Percentiles rank a stretch among this genome's conserved stretches.
Evolutionary conservation across 2,329 filamentous ascomycete species (phyloP).

Genomic region (Stachybotrys chartarum): DNA sequence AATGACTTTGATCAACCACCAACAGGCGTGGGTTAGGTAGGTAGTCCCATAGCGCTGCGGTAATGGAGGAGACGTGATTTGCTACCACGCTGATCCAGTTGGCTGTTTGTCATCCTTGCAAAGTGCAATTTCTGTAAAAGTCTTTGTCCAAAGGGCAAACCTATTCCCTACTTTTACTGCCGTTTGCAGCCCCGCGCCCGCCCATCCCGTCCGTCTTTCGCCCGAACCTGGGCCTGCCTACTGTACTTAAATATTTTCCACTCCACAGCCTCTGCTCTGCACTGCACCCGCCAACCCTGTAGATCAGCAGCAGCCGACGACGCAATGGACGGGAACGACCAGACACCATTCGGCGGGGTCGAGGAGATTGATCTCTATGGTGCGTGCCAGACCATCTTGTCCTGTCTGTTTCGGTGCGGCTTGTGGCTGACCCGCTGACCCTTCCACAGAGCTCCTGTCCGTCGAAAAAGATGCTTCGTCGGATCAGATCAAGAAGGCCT

Average conservation of each 20-base stretch:
- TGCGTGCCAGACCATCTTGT: constrained; percentile 23
- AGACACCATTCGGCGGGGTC: constrained; percentile 16
- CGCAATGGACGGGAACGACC: constrained; percentile 15
- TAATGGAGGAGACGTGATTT: no score
- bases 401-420: neutral
- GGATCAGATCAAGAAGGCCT: constrained; percentile 88
- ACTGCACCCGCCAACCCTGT: neutral
- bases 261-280: neutral
- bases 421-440: constrained; percentile 4
- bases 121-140: no score
- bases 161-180: neutral
- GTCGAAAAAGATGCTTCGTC: constrained; percentile 65
- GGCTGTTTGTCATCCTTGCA: no score
- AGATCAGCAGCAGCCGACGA: constrained; percentile 1
- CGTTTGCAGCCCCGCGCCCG: constrained; percentile 12
- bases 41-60: no score
- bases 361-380: constrained; percentile 56
- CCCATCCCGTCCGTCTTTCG: neutral
- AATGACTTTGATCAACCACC: no score
- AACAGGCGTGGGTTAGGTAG: no score
- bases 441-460: constrained; percentile 63
- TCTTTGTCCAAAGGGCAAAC: neutral
- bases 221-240: neutral
- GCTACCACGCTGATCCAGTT: no score
- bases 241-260: constrained; percentile 15